phyloP scores from a whole-genome alignment of 805 yeast species.

The Saitoella complicata region DNA sequence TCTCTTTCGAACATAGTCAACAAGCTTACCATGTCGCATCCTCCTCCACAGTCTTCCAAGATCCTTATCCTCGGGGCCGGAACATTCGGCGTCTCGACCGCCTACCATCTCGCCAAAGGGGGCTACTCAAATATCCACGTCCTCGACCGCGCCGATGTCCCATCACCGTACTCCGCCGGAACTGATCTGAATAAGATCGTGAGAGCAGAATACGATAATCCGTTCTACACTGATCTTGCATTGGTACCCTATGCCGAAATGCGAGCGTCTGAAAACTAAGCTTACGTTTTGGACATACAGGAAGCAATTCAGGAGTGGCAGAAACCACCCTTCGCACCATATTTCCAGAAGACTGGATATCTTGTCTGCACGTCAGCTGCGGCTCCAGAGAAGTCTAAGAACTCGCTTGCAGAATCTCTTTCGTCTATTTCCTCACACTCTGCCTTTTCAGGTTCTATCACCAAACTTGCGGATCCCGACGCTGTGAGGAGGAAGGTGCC shows the following conservation, averaged over 20 bases:
- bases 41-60: neutral
- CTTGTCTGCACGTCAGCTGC: neutral
- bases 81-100: neutral
- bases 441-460: too few species aligned
- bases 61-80: neutral
- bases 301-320: neutral
- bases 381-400: neutral
- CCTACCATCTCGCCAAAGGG: neutral
- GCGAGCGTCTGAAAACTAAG: too few species aligned
- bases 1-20: too few species aligned
- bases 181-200: conserved; percentile 23
- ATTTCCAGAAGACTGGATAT: neutral
- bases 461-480: too few species aligned
- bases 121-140: neutral
- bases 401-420: neutral
- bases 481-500: too few species aligned
- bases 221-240: neutral
- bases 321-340: neutral
- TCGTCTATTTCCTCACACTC: too few species aligned
- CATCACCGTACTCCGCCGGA: conserved; percentile 19
- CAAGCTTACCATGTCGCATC: too few species aligned
- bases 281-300: neutral
- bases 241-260: neutral
- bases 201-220: neutral
- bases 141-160: neutral